Base-by-base conservation (phyloP, 176 grass and related monocot species). In the Cenchrus fungigraminus region DNA sequence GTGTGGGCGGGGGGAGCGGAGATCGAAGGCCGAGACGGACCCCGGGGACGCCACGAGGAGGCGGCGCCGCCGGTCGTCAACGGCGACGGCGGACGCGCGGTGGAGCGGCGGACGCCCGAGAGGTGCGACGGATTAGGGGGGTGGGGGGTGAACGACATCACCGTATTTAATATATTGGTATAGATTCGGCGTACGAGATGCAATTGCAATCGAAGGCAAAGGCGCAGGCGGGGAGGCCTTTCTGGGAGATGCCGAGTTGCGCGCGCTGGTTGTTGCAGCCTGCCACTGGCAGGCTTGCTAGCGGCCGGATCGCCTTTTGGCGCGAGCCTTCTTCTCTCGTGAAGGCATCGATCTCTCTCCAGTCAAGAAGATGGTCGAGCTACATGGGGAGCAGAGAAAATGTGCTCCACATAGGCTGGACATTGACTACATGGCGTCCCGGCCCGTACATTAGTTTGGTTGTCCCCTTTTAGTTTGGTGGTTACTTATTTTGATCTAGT, bases 281-380 rank as follows among this genome's bases (percentile, higher is more conserved):
- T 71, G 68, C 42, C 37, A 71, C 68, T 71, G 68, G 19, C 37
- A 71, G 43, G 43, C 68, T 47, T 71, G 68, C 42, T 22, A 71
- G 68, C 68, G 4, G 15, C 15, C 15, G 5, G 8, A 17, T 6
- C 17, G 45, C 67, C 37, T 46, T 70, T 69, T 7, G 64, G 31
- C 6, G 12, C 6, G 12, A 66, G 31, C 12, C 7, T 7, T 40
- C 37, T n/a, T n/a, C 57, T 22, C 56, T 59, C 19, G 57, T n/a
- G 57, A 59, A 9, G 57, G 57, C 57, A n/a, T 60, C 20, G 20
- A 19, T 60, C 20, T 20, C 20, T 40, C 37, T 40, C 37, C 37
- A 4, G 37, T 40, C 37, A 40, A 40, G 3, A 40, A 40, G 20
- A 60, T n/a, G 57, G 19, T 20, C 20, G 8, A 60, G 37, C 37